Evolutionary conservation across 2,329 filamentous ascomycete genomes (phyloP).

Genomic region (Cordyceps cateniannulata): DNA sequence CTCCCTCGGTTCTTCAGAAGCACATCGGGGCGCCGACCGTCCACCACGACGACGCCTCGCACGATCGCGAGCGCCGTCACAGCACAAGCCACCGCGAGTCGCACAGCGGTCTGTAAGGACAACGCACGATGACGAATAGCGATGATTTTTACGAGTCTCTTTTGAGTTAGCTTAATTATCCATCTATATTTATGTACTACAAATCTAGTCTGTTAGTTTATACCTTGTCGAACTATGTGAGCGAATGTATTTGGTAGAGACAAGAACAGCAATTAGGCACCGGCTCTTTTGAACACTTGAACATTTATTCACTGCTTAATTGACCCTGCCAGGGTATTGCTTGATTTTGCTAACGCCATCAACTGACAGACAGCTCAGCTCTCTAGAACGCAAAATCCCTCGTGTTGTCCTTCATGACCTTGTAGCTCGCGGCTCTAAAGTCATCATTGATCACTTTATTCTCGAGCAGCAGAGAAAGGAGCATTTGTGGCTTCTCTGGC

Average conservation of each 20-base stretch:
- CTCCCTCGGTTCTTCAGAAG: constrained; percentile 45
- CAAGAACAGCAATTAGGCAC: no score
- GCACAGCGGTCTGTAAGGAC: constrained; percentile 37
- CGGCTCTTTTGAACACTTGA: no score
- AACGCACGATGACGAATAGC: background rate
- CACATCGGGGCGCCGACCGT: constrained; percentile 39
- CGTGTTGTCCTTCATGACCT: background rate
- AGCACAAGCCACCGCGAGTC: constrained; percentile 42
- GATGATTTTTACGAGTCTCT: constrained; percentile 7
- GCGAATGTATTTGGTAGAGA: no score
- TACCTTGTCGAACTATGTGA: background rate
- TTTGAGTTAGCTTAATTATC: constrained; percentile 7
- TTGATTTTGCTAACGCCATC: no score
- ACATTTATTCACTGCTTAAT: no score
- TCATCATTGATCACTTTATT: background rate
- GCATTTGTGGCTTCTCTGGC: constrained; percentile 37
- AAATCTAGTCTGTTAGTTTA: background rate
- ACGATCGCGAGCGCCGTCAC: constrained; percentile 41
- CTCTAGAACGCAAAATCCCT: background rate
- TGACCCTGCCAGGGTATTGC: no score
- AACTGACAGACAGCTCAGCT: no score
- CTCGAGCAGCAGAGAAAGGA: constrained; percentile 24
- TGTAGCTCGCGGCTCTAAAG: background rate
- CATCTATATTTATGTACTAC: background rate
- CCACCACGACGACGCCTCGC: constrained; percentile 36